Conservation (phyloP, 2,329 filamentous ascomycete genomes). For the Aspergillus chevalieri region DNA sequence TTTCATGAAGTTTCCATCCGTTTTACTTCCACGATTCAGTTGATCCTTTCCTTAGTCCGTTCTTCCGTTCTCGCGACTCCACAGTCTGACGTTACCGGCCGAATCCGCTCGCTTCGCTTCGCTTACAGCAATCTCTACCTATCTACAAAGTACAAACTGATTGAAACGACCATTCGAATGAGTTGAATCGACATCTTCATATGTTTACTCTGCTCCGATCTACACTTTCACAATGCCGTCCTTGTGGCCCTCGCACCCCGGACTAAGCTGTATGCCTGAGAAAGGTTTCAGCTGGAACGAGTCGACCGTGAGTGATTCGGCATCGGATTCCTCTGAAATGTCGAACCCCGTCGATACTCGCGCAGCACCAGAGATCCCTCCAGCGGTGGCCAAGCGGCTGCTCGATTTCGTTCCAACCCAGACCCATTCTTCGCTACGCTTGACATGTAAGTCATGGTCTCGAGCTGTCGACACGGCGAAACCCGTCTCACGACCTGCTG, state of each 20-base stretch:
- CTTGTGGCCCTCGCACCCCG: not conserved
- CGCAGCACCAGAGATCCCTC: not conserved
- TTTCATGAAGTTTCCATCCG: not conserved
- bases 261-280: not conserved
- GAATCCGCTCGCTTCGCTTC: not conserved
- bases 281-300: constrained; percentile 1
- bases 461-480: constrained; percentile 17
- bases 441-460: constrained; percentile 32
- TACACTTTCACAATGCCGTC: not conserved
- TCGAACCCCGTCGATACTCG: not conserved
- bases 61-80: not conserved
- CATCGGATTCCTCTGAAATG: not conserved
- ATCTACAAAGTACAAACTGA: too few relatives aligned
- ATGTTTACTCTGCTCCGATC: not conserved
- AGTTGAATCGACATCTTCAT: not conserved
- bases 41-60: not conserved
- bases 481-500: constrained; percentile 20
- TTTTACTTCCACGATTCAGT: not conserved
- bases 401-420: constrained; percentile 6
- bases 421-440: constrained; percentile 18
- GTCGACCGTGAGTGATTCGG: not conserved
- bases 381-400: constrained; percentile 5
- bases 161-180: too few relatives aligned
- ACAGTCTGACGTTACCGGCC: not conserved
- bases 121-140: not conserved